Evolutionary conservation across 305 asterid species (phyloP), one percentile per base, ranked within the genome.

Genomic region (Stenogyne calaminthoides): DNA sequence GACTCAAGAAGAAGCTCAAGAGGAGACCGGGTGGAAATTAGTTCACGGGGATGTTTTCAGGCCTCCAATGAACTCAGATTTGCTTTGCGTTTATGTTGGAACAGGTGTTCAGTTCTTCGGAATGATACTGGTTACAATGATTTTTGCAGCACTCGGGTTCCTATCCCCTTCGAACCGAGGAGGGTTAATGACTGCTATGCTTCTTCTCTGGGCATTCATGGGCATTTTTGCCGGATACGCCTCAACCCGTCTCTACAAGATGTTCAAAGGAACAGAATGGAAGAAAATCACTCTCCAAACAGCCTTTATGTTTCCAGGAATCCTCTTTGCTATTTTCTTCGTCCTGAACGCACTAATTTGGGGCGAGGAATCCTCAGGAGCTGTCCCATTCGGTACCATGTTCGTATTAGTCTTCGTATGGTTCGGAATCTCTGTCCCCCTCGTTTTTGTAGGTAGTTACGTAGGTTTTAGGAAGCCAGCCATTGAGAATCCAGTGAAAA

Each of bases 1-100:
- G 85, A 91, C 95, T 67, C 97, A 88, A 67, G 97, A 91, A 87
- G 96, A 91, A 86, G 95, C 96, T 59, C 97, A 89, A 79, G 97
- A 91, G 82, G 96, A 87, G 79, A 91, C 94, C 0, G 97, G 96
- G n/a, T 91, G 97, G 97, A 91, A 91, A 83, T 75, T 91, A 77
- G 96, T 88, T 61, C 97, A 91, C 27, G 96, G 96, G 70, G 96
- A 89, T 75, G 96, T 91, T 65, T 91, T 89, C 84, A 83, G 96
- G 77, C 89, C 92, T 61, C 97, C 97, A 75, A 82, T 76, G 20
- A 88, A 88, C 88, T 87, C 96, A 14, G 93, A 90, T 75, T 78
- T 84, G 79, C 87, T 92, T 37, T 92, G 97, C 55, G 88, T 92
- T 22, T 87, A 83, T 70, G 97, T 88, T 20, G 97, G 97, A 25